These are phyloP conservation scores for Rhodomyrtus tomentosa DNA, from an alignment of 345 rosid species.

Conservation along the genomic window DNA sequence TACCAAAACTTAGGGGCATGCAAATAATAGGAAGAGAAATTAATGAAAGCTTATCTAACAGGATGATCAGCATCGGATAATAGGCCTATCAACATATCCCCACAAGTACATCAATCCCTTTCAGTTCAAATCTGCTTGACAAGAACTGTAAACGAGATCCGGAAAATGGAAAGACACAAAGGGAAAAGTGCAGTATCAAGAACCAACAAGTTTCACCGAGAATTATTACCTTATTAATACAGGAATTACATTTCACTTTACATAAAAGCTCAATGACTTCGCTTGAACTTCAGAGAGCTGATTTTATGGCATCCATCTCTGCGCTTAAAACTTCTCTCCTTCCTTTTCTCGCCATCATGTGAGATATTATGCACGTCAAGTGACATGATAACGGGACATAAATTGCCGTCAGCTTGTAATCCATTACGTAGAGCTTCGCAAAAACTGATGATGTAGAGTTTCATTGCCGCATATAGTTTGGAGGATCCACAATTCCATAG, in stretches of 20 bases:
- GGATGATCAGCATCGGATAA: not conserved
- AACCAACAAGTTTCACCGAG: not conserved
- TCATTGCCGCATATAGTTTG: not conserved
- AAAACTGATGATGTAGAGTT: not conserved
- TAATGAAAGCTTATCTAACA: not conserved
- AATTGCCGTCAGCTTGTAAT: not conserved
- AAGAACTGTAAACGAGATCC: not conserved
- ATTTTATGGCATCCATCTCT: not conserved
- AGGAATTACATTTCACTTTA: not conserved
- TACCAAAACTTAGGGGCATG: not conserved
- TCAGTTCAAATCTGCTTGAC: not conserved
- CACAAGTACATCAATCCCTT: not conserved
- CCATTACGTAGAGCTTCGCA: not conserved
- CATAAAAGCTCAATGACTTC: not conserved
- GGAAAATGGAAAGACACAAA: not conserved
- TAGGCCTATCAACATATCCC: not conserved
- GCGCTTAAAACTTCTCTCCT: not conserved
- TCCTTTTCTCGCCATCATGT: not conserved
- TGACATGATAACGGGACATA: not conserved
- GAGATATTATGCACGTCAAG: not conserved
- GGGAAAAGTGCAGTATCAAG: not conserved
- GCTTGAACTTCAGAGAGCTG: not conserved
- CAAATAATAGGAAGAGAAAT: not conserved
- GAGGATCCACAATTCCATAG: not conserved
- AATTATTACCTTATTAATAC: not conserved